Evolutionary conservation across 768 basidiomycete species (phyloP).

Genomic region (Lanmaoa rubissima): DNA sequence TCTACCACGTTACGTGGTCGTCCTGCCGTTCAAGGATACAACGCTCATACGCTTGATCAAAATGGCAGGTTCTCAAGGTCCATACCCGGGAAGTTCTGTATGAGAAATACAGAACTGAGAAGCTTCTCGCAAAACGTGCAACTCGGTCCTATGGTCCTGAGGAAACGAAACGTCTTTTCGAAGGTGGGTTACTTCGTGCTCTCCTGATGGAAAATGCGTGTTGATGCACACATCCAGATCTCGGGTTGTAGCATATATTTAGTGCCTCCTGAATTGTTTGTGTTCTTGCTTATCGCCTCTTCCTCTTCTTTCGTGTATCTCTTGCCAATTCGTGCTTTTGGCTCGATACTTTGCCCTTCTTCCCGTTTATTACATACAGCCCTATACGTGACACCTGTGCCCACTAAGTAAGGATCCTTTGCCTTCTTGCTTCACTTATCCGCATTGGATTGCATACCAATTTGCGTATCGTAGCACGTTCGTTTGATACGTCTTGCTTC

Average conservation of each 20-base stretch:
- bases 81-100: constrained; percentile 89
- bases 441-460: constrained; percentile 22
- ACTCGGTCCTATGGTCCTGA: constrained; percentile 72
- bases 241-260: constrained; percentile 43
- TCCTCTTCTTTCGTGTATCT: constrained; percentile 6
- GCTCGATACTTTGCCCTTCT: constrained; percentile 2
- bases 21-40: constrained; percentile 9
- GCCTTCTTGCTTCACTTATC: constrained; percentile 24
- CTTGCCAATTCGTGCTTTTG: constrained; percentile 5
- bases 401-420: constrained; percentile 17
- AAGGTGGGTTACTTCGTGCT: constrained; percentile 48
- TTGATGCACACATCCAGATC: constrained; percentile 36
- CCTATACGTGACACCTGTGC: constrained; percentile 21
- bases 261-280: constrained; percentile 12
- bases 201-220: constrained; percentile 22
- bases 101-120: constrained; percentile 90
- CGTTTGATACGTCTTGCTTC: constrained; percentile 22
- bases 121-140: constrained; percentile 81
- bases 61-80: constrained; percentile 67
- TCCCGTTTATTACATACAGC: constrained; percentile 9
- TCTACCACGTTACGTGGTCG: constrained; percentile 20
- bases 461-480: constrained; percentile 25
- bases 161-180: constrained; percentile 66
- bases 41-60: constrained; percentile 5
- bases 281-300: constrained; percentile 26